phyloP scores from a whole-genome alignment of 139 green algal species.

The Pycnococcus provasolii region DNA sequence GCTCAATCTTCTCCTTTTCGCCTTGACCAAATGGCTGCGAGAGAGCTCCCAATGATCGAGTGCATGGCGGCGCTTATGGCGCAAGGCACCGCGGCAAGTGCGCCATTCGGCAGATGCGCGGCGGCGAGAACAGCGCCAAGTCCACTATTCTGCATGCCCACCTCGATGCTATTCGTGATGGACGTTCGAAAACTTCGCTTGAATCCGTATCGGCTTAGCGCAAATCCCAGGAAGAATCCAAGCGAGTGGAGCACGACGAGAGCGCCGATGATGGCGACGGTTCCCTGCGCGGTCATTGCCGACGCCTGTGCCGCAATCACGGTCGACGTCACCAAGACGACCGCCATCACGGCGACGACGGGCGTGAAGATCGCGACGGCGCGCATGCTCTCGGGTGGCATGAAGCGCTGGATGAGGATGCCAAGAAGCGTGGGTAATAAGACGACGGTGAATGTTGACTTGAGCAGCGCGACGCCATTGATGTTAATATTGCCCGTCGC shows the following conservation, averaged over 20 bases:
- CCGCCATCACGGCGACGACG: neutral
- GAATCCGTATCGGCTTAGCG: neutral
- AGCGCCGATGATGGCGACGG: neutral
- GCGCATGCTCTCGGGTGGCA: neutral
- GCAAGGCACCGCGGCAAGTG: conserved; percentile 53
- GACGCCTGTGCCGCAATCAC: no score
- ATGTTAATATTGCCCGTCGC: conserved; percentile 42
- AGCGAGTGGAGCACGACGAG: conserved; percentile 4
- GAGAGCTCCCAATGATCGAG: conserved; percentile 47
- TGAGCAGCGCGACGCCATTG: conserved; percentile 44
- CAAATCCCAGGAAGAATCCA: conserved; percentile 27
- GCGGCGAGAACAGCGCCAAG: conserved; percentile 60
- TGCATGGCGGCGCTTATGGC: conserved; percentile 65
- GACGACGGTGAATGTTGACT: conserved; percentile 62
- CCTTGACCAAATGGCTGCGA: conserved; percentile 47
- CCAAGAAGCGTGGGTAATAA: conserved; percentile 54
- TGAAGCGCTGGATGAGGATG: conserved; percentile 39
- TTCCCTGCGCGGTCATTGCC: no score
- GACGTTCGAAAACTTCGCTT: neutral
- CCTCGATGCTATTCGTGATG: conserved; percentile 9
- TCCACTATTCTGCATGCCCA: conserved; percentile 61
- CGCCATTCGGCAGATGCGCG: conserved; percentile 53
- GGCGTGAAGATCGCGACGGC: neutral
- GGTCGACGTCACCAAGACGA: neutral
- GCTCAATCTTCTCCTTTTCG: neutral